Evolutionary conservation across 768 basidiomycete species (phyloP), one percentile per base, ranked within the genome.

Genomic region (Saitozyma podzolica): DNA sequence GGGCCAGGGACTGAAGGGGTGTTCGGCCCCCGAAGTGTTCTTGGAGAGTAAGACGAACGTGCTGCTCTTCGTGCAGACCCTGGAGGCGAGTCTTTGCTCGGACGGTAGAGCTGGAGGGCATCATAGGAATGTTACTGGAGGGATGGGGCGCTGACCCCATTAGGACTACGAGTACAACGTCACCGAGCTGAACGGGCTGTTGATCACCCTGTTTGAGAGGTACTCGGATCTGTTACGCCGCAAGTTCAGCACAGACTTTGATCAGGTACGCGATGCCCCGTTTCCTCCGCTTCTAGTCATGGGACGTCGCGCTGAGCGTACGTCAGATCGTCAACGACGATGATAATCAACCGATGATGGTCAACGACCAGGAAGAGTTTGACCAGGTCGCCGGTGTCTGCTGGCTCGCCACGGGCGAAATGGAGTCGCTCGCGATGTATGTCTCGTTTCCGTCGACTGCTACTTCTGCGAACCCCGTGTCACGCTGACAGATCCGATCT

Each of bases 111-210:
- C 45, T 11, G 13, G 45, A 13, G n/a, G n/a, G 13, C 45, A 6
- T 47, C 2, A 47, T 6, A 3, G 39, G 61, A 39, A 48, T 42
- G 37, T 51, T 66, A 16, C 20, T 8, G n/a, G 7, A 40, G 16
- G 66, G 5, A 29, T 29, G 29, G 29, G 5, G 29, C 2, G 29
- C 29, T 29, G 29, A 29, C 29, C 29, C 2, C 29, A 29, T 29
- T 29, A 95, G 93, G 87, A 90, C 6, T 91, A 91, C 71, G 88
- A 87, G 7, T 98, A 93, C 78, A 86, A 91, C 7, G 89, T 91
- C 9, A 84, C 83, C n/a, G 85, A 88, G 54, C 82, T 98, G 40
- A 91, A 92, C 69, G 84, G 86, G 6, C 86, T 96, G 68, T 86
- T 96, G 41, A 83, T 95, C n/a, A 85, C 87, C 2, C 80, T 99